Base-by-base conservation (phyloP, 768 basidiomycete species). In the Lactarius sanguifluus region DNA sequence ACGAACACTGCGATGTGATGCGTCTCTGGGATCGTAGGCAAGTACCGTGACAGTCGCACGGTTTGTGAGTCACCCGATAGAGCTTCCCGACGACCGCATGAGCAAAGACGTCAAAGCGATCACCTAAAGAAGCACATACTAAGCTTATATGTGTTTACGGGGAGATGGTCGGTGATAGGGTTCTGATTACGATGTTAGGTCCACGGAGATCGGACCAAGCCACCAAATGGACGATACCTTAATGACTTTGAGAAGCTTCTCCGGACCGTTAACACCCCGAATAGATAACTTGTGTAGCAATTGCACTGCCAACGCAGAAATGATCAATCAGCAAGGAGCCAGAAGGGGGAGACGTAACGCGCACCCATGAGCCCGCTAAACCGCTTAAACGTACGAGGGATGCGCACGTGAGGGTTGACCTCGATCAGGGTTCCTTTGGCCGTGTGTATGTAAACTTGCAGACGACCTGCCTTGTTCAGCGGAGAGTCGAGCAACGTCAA, bases 391-490 rank as follows among this genome's bases (percentile, higher is more conserved):
- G 97, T 99, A 69, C 97, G 85, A 13, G 97, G 97, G 73, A 99
- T 99, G 64, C 97, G 86, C 13, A 98, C 95, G 78, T 93, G 91
- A 2, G 97, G 97, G 77, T 99, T 98, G 71, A 98, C 94, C 78
- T 99, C 96, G 75, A 99, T 98, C 56, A 99, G 85, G 15, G 95
- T 92, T 45, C 95, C 95, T 73, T 91, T 93, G 20, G 94, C 92
- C 18, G 97, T 98, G 80, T 98, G 96, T 67, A 99, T 96, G 79
- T 96, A 99, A 20, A 99, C 95, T 77, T 98, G 97, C 13, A 98
- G 85, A 32, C 93, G 79, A 12, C 97, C 97, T 9, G 96, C 92
- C 79, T 98, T 98, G 84, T 99, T 99, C 55, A 99, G 80, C 1
- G 97, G 97, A 23, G 96, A 98, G 79, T 99, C 97, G 64, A 99